Evolutionary conservation across 371 early-diverging fungal genomes (phyloP), one percentile per base, ranked within the genome.

Genomic region (Mucor sp.): DNA sequence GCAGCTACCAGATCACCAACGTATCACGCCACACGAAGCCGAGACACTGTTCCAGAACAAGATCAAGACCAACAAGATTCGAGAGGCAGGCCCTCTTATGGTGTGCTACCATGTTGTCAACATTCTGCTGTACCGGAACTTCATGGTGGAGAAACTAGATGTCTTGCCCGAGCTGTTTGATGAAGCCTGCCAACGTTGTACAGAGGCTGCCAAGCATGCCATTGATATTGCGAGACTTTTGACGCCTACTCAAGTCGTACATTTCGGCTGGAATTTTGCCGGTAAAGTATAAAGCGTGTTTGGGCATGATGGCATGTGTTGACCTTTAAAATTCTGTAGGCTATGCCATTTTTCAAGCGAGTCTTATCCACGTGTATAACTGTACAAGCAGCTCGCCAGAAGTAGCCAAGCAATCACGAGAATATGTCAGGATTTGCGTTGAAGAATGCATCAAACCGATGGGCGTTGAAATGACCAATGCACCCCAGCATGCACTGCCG

Each of bases 91-190:
- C 32, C 84, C 85, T 17, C 60, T 89, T 17, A 83, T 82, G 30
- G 72, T 78, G 6, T 80, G 83, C 32, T 78, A 78, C 65, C 69
- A 83, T 39, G 67, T 70, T 8, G 72, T 83, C 1, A 63, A 67
- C 4, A 80, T 89, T 23, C 66, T 89, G 27, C 66, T 89, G 11
- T 83, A 87, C 60, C 77, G 88, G 15, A 87, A 85, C 1, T 87
- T 77, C 47, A 65, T 83, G 27, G 70, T 78, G 1, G 70, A 75
- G 43, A 66, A 61, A 33, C 55, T 64, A 14, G 58, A 71, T 8
- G 60, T 65, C 9, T 58, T 57, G 21, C 55, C 68, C n/a, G 76
- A 65, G 44, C 69, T 62, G 60, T 77, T 43, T 47, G 57, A 63
- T 11, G 63, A 67, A 23, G 71, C 77, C 8, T 65, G 19, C 25